These are phyloP conservation scores for Boletus edulis DNA, from an alignment of 768 basidiomycete species.

Conservation along the genomic window DNA sequence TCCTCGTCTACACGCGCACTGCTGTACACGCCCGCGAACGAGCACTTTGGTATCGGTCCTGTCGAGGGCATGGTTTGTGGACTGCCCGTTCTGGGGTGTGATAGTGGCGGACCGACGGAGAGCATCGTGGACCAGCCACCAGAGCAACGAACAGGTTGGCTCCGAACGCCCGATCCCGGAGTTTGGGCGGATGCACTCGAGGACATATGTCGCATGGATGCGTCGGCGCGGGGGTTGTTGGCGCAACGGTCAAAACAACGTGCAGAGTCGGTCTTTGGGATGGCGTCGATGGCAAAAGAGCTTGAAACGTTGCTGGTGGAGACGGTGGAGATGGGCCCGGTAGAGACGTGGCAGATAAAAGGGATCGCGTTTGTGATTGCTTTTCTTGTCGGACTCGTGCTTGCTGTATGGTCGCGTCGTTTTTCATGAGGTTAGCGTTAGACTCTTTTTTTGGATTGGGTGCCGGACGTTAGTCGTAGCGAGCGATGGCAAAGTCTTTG, in stretches of 20 bases:
- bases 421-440: neutral
- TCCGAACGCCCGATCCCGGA: conserved; percentile 57
- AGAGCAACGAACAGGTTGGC: conserved; percentile 70
- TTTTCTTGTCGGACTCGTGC: conserved; percentile 25
- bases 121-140: conserved; percentile 53
- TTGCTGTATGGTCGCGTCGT: conserved; percentile 18
- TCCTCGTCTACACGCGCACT: conserved; percentile 66
- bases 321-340: conserved; percentile 55
- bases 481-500: conserved; percentile 58
- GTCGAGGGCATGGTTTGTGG: conserved; percentile 94
- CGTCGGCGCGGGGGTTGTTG: conserved; percentile 34
- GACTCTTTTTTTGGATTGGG: too few relatives aligned
- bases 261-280: conserved; percentile 66
- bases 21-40: conserved; percentile 91
- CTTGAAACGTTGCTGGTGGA: conserved; percentile 55
- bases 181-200: conserved; percentile 70
- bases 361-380: conserved; percentile 14
- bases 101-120: conserved; percentile 89
- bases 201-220: conserved; percentile 46
- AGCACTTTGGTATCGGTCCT: conserved; percentile 97
- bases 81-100: conserved; percentile 83
- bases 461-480: conserved; percentile 14
- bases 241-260: conserved; percentile 55
- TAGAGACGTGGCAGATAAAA: conserved; percentile 22
- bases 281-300: conserved; percentile 67